phyloP scores from a whole-genome alignment of 2,329 filamentous ascomycete genomes.

The Trichothecium roseum region DNA sequence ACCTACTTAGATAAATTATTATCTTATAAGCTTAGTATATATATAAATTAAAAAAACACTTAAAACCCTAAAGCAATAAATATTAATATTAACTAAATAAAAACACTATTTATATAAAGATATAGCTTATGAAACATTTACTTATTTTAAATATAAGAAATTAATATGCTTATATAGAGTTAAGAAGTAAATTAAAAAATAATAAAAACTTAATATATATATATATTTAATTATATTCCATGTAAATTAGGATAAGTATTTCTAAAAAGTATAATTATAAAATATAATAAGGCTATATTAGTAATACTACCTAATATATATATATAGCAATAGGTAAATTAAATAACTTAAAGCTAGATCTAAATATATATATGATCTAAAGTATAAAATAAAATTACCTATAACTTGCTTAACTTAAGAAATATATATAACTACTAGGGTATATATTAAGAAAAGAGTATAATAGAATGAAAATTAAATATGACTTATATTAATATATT shows the following conservation, averaged over 20 bases:
- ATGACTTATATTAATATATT: neutral
- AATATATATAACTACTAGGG: too few species aligned
- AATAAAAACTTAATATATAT: too few species aligned
- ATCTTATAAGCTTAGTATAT: too few species aligned
- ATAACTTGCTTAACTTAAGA: constrained; percentile 1
- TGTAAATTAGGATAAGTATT: too few species aligned
- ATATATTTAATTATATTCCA: too few species aligned
- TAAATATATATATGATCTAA: neutral
- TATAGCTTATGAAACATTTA: neutral
- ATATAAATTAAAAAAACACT: too few species aligned
- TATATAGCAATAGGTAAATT: neutral
- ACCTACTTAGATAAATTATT: too few species aligned
- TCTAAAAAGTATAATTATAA: neutral
- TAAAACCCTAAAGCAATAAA: constrained; percentile 1
- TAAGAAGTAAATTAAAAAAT: neutral
- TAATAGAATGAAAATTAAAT: neutral
- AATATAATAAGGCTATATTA: neutral
- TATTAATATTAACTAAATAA: neutral
- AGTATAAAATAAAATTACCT: neutral
- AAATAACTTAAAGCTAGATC: neutral
- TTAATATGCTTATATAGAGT: too few species aligned
- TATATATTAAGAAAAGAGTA: too few species aligned
- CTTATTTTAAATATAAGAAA: neutral
- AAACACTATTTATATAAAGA: too few species aligned
- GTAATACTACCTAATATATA: neutral